phyloP scores from a whole-genome alignment of 2,329 filamentous ascomycete species.

The Aspergillus latus region DNA sequence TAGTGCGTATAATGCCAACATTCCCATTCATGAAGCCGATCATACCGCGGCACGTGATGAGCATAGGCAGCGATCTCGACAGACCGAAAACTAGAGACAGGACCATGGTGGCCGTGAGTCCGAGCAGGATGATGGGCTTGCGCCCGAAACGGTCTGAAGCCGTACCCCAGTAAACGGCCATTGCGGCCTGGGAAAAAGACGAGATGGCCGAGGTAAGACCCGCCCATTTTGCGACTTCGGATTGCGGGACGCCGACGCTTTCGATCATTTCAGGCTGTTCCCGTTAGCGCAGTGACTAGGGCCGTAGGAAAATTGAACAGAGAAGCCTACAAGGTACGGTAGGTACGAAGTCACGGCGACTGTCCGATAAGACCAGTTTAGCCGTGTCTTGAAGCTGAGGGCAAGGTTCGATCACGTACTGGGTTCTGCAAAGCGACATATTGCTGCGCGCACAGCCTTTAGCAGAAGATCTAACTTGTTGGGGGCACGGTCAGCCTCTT shows the following conservation, averaged over 20 bases:
- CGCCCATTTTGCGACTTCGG: slow-evolving; percentile 77
- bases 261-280: slow-evolving; percentile 73
- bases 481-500: slow-evolving; percentile 29
- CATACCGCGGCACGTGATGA: slow-evolving; percentile 73
- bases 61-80: slow-evolving; percentile 75
- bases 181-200: slow-evolving; percentile 68
- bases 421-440: slow-evolving; percentile 77
- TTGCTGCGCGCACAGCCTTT: slow-evolving; percentile 54
- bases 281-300: background rate
- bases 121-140: slow-evolving; percentile 75
- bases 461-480: slow-evolving; percentile 14
- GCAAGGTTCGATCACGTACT: slow-evolving; percentile 27
- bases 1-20: slow-evolving; percentile 86
- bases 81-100: slow-evolving; percentile 82
- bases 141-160: slow-evolving; percentile 76
- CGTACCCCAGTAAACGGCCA: slow-evolving; percentile 73
- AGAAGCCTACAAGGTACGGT: slow-evolving; percentile 52
- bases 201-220: slow-evolving; percentile 71
- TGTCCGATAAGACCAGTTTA: slow-evolving; percentile 10
- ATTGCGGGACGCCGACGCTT: slow-evolving; percentile 66
- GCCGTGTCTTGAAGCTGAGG: background rate
- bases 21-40: slow-evolving; percentile 86
- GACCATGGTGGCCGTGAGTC: slow-evolving; percentile 74
- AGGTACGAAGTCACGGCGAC: slow-evolving; percentile 68
- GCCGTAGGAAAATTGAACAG: background rate